A percentile compares a stretch with the other conserved stretches of the same genome.
phyloP scores from a whole-genome alignment of 2,329 filamentous ascomycete genomes.

The Pestalotiopsis sp. region DNA sequence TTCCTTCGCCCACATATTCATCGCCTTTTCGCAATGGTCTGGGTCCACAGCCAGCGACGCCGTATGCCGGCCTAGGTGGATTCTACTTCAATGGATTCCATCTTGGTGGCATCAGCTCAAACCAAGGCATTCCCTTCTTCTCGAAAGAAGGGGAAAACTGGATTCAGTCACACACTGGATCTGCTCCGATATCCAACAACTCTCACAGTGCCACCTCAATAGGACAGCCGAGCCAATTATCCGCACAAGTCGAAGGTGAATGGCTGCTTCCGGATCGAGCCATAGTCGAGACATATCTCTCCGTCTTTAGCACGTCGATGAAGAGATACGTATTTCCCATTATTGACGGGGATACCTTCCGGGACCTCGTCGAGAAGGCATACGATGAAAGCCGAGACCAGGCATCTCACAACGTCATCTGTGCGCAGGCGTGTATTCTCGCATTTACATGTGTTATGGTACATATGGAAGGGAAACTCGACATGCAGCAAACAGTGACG shows the following conservation, averaged over 20 bases:
- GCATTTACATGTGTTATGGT: conserved; percentile 45
- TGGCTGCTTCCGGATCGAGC: conserved; percentile 38
- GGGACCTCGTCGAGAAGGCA: conserved; percentile 44
- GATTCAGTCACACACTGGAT: conserved; percentile 48
- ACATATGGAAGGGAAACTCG: conserved; percentile 24
- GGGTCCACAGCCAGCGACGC: background rate
- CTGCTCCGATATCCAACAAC: conserved; percentile 28
- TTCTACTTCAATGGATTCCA: conserved; percentile 50
- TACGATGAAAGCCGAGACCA: conserved; percentile 34
- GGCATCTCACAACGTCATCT: conserved; percentile 21
- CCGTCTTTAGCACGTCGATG: conserved; percentile 33
- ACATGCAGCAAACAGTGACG: conserved; percentile 33
- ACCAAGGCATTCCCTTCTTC: conserved; percentile 52
- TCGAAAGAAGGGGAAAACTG: conserved; percentile 48
- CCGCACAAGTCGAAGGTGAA: background rate
- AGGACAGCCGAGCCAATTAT: background rate
- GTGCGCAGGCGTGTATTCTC: conserved; percentile 48
- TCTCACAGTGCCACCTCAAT: conserved; percentile 19
- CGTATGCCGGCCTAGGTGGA: background rate
- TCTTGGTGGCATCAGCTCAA: conserved; percentile 47
- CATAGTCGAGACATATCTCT: conserved; percentile 31
- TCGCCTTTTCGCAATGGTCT: too few relatives aligned
- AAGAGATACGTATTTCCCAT: conserved; percentile 50
- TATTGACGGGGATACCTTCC: conserved; percentile 48
- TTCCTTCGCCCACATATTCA: too few relatives aligned